Evolutionary conservation across 768 basidiomycete genomes (phyloP).

Genomic region (Amanita subjunquillea): DNA sequence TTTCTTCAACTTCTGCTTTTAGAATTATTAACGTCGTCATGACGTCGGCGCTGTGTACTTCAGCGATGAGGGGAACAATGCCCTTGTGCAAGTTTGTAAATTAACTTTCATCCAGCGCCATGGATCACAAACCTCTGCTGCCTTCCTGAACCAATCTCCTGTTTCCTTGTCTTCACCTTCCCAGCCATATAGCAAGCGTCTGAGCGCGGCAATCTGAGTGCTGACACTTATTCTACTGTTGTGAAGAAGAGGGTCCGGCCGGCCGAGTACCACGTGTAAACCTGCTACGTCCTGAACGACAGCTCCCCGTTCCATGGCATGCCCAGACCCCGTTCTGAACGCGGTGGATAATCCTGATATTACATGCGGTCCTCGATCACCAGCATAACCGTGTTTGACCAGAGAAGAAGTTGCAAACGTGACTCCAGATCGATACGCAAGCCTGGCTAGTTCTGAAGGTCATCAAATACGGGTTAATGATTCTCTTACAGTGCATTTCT

Average conservation of each 20-base stretch:
- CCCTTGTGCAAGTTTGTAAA: conserved; percentile 27
- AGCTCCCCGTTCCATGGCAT: conserved; percentile 50
- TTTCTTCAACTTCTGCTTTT: conserved; percentile 56
- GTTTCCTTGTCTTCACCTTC: conserved; percentile 38
- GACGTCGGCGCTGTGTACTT: conserved; percentile 59
- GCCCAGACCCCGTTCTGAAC: conserved; percentile 46
- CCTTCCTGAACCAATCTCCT: conserved; percentile 44
- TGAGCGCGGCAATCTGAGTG: conserved; percentile 53
- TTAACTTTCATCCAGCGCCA: conserved; percentile 2
- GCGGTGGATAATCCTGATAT: conserved; percentile 54
- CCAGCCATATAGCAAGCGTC: conserved; percentile 49
- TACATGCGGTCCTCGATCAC: conserved; percentile 27
- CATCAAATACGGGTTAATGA: conserved; percentile 2
- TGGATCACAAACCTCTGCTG: conserved; percentile 34
- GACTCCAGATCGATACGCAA: conserved; percentile 59
- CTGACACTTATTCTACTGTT: conserved; percentile 40
- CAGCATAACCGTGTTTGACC: conserved; percentile 30
- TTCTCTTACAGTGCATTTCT: conserved; percentile 59
- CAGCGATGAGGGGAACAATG: conserved; percentile 54
- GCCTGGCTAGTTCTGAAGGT: conserved; percentile 22
- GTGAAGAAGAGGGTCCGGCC: conserved; percentile 22
- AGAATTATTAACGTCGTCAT: conserved; percentile 62
- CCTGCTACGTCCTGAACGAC: conserved; percentile 52
- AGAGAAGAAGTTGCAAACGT: conserved; percentile 46
- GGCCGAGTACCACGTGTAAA: conserved; percentile 49